Evolutionary conservation across 2,329 filamentous ascomycete species (phyloP), one percentile per base, ranked within the genome.

Genomic region (Coniochaeta sp.): DNA sequence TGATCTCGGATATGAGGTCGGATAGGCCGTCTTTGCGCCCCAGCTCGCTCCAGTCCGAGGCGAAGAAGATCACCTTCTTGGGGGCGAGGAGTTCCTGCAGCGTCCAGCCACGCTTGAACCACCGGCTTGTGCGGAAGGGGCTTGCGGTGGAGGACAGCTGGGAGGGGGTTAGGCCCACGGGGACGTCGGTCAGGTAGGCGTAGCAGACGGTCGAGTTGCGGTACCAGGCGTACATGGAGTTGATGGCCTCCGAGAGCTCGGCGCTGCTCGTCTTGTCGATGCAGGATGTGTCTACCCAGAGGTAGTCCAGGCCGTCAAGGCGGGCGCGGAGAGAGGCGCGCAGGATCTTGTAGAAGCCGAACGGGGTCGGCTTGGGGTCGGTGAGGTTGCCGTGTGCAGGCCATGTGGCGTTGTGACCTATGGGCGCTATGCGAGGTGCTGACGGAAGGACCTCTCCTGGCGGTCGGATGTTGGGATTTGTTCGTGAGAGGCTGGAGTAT

Each of bases 151-250:
- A 31, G 28, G 28, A 31, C 5, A 31, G 28, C 9, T 31, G 28
- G 28, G 28, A 6, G 28, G 28, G 5, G 28, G 28, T 31, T 31
- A 31, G 54, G 17, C 14, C 54, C 7, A 22, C 17, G 17, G 31
- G 31, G 4, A 56, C 54, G 22, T 56, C 54, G 33, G 17, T 5
- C n/a, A 56, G 54, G 22, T 56, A 56, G 8, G 33, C 34, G 14
- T 56, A 56, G 31, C 54, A 56, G 28, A 16, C 14, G 3, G 36
- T 24, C 17, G 54, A 26, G 6, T 38, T 12, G 24, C 31, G 54
- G 33, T 56, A 56, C 54, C 54, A 56, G 6, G n/a, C 26, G 54
- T 19, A 56, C 54, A 56, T 56, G 54, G 54, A 56, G 54, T 56
- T 56, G 54, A 56, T 56, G 2, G 54, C 14, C 54, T 56, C 54